Evolutionary conservation across 2,329 filamentous ascomycete genomes (phyloP).

Genomic region (Exserohilum rostratum): DNA sequence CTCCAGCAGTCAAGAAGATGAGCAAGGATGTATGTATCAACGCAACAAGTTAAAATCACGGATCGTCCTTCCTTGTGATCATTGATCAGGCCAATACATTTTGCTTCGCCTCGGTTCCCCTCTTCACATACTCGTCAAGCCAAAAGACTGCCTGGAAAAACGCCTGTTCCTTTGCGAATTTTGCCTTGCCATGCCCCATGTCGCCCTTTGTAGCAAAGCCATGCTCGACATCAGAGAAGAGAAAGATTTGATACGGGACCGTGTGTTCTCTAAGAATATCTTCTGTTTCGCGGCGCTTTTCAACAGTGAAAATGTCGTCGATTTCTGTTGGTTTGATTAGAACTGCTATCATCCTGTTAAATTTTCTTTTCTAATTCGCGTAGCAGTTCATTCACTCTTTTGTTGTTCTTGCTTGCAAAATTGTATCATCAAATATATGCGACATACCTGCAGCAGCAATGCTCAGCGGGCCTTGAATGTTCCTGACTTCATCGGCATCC

Average conservation of each 20-base stretch:
- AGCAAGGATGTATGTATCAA: too few species aligned
- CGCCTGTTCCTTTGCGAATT: slow-evolving; percentile 80
- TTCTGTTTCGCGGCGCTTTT: slow-evolving; percentile 64
- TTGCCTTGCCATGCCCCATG: slow-evolving; percentile 60
- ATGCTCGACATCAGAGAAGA: slow-evolving; percentile 74
- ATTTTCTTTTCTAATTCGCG: too few species aligned
- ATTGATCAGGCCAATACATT: background rate
- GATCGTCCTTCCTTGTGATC: too few species aligned
- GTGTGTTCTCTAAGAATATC: slow-evolving; percentile 61
- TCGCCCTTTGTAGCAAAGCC: slow-evolving; percentile 78
- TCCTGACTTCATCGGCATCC: slow-evolving; percentile 63
- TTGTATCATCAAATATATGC: too few species aligned
- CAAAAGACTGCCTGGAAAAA: slow-evolving; percentile 78
- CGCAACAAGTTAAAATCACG: too few species aligned
- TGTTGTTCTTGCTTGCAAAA: background rate
- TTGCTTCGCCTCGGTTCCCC: background rate
- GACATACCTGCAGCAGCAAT: slow-evolving; percentile 67
- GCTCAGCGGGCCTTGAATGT: slow-evolving; percentile 62
- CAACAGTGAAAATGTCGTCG: slow-evolving; percentile 64
- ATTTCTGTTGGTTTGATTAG: slow-evolving; percentile 53
- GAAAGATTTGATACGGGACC: slow-evolving; percentile 74
- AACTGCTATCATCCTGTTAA: too few species aligned
- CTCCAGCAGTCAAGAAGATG: too few species aligned
- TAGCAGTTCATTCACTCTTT: background rate
- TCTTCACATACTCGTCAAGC: slow-evolving; percentile 70